Evolutionary conservation across 257 asterid genomes (phyloP), one percentile per base, ranked within the genome.

Genomic region (Solanum virginianum): DNA sequence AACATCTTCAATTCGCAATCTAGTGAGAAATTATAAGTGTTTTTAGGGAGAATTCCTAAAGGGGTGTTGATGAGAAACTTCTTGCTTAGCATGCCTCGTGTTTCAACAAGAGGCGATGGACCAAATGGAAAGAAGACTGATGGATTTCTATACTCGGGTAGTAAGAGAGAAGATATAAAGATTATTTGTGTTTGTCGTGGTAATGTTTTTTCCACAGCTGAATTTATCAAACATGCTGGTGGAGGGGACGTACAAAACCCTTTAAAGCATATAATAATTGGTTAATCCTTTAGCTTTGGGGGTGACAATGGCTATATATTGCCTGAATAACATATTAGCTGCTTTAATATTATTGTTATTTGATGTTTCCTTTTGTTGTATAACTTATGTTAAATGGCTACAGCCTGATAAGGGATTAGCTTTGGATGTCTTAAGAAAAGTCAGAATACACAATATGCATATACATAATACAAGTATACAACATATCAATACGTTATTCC

Each of bases 131-230:
- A 51, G 79, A 92, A 80, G 83, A 79, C 92, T 8, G 91, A 92
- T 8, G 99, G 99, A 11, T 90, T 94, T 84, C 83, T 95, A 83
- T 93, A 93, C 83, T 87, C 88, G 72, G 92, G 88, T 84, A 85
- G 55, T 68, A 93, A 89, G 47, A 95, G 93, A 20, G 98, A 93
- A 82, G 95, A 91, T 10, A 94, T 93, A 32, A 92, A 85, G 54
- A 95, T 95, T 18, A 86, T 95, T 9, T 93, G 98, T 47, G 96
- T 92, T n/a, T 94, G 99, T 87, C 99, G 94, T 82, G 98, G 98
- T 66, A 60, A 24, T 65, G 92, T 92, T 59, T 88, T 93, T 9
- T 88, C 98, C 1, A 97, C 99, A 1, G 94, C 95, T 1, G 95
- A 94, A 82, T 96, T 96, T 80, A 86, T 92, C 12, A 87, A 85